A percentile compares a stretch with the other conserved stretches of the same genome.
These are phyloP conservation scores for Ophiostoma perfectum DNA, from an alignment of 2,329 filamentous ascomycete species.

Conservation along the genomic window DNA sequence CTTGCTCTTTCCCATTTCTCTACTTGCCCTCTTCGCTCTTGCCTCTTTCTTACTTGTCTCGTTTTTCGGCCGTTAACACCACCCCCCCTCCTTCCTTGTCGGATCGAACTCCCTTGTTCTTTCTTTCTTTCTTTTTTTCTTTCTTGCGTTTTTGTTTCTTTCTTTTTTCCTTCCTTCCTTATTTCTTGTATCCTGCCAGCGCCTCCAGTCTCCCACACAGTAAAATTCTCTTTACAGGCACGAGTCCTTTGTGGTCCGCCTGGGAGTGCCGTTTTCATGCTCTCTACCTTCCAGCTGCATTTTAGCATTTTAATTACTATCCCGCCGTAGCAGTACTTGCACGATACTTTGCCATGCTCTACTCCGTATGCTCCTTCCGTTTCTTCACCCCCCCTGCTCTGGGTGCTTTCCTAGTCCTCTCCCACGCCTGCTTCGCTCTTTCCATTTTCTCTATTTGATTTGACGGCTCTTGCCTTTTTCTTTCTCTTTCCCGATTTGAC, in stretches of 20 bases:
- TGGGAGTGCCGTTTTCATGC: too few relatives aligned
- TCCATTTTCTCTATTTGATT: slow-evolving; percentile 5
- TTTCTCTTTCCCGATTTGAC: not conserved
- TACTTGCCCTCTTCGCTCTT: slow-evolving; percentile 1
- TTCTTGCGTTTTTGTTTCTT: not conserved
- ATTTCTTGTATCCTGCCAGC: not conserved
- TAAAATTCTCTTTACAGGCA: too few relatives aligned
- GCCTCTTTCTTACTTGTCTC: not conserved
- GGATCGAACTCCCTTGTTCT: slow-evolving; percentile 1
- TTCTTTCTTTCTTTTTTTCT: slow-evolving; percentile 1
- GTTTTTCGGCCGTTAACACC: slow-evolving; percentile 2
- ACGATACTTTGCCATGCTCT: slow-evolving; percentile 9
- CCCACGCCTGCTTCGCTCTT: slow-evolving; percentile 7
- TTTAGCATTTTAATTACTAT: not conserved
- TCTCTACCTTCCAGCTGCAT: too few relatives aligned
- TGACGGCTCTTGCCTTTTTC: not conserved
- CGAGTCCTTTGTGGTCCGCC: too few relatives aligned
- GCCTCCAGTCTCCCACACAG: too few relatives aligned
- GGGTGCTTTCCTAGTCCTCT: slow-evolving; percentile 14
- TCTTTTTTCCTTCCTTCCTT: not conserved
- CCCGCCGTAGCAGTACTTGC: slow-evolving; percentile 9
- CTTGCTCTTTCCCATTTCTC: slow-evolving; percentile 10
- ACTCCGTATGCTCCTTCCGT: slow-evolving; percentile 4
- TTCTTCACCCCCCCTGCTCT: slow-evolving; percentile 14
- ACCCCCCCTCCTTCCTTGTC: slow-evolving; percentile 7